A percentile compares a stretch with the other conserved stretches of the same genome.
Conservation (phyloP, 2,329 filamentous ascomycete genomes). For the Cercospora janseana region DNA sequence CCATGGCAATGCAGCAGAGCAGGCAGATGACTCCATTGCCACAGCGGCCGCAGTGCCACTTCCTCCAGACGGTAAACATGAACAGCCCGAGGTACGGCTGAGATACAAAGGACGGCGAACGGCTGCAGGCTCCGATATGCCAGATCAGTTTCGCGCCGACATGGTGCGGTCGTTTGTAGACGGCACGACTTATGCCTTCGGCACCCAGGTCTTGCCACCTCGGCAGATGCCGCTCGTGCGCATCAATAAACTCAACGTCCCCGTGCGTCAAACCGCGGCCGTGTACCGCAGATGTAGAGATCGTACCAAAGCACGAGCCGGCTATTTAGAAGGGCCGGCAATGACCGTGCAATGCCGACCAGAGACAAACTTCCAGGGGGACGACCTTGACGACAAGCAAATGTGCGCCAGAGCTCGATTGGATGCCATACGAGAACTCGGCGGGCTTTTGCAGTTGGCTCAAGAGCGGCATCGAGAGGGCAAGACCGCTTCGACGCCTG, state of each 20-base stretch:
- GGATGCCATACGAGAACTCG: constrained; percentile 58
- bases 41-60: constrained; percentile 4
- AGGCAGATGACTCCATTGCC: background rate
- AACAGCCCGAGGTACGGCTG: constrained; percentile 18
- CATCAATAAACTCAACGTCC: constrained; percentile 49
- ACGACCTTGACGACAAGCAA: constrained; percentile 28
- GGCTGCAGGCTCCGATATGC: constrained; percentile 58
- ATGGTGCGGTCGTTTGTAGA: constrained; percentile 58
- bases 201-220: constrained; percentile 52
- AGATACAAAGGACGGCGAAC: constrained; percentile 59
- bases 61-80: constrained; percentile 2
- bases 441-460: constrained; percentile 56
- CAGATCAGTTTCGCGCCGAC: constrained; percentile 56
- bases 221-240: constrained; percentile 47
- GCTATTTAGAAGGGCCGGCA: constrained; percentile 59
- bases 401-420: constrained; percentile 39
- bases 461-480: constrained; percentile 61
- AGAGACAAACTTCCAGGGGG: constrained; percentile 51
- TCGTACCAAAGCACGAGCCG: constrained; percentile 51
- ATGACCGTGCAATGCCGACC: constrained; percentile 55
- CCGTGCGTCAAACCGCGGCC: constrained; percentile 56
- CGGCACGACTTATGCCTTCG: constrained; percentile 58
- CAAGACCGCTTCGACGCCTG: constrained; percentile 48
- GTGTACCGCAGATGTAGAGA: constrained; percentile 55
- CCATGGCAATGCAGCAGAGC: background rate